Percentiles rank a stretch among this genome's conserved stretches.
Evolutionary conservation across 352 stramenopile genomes (phyloP).

Genomic region (Globisporangium cederbergense): DNA sequence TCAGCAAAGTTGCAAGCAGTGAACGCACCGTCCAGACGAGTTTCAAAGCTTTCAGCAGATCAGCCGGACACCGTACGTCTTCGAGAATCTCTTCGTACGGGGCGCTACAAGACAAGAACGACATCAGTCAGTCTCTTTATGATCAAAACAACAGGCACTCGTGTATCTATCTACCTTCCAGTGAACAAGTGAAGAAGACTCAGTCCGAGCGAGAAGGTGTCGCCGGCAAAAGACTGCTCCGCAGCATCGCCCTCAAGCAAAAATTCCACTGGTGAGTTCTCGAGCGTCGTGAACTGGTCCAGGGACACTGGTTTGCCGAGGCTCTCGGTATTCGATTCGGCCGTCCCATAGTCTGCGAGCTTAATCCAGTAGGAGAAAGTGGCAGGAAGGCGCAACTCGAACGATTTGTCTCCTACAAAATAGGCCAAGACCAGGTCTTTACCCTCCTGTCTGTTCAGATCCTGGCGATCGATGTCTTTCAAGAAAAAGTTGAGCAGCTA

Average conservation of each 20-base stretch:
- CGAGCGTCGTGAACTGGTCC: conserved; percentile 96
- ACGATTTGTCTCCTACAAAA: conserved; percentile 44
- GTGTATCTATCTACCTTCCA: conserved; percentile 64
- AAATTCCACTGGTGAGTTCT: conserved; percentile 97
- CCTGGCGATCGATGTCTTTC: conserved; percentile 62
- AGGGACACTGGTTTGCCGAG: conserved; percentile 90
- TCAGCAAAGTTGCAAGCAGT: background rate
- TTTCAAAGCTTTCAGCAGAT: conserved; percentile 80
- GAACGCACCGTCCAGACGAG: conserved; percentile 84
- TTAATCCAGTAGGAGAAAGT: conserved; percentile 91
- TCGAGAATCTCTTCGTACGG: conserved; percentile 98
- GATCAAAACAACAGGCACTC: background rate
- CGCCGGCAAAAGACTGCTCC: conserved; percentile 88
- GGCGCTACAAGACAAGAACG: conserved; percentile 34
- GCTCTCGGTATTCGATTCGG: conserved; percentile 85
- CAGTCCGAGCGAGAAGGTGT: conserved; percentile 95
- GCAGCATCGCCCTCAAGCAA: conserved; percentile 91
- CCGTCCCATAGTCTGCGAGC: conserved; percentile 97
- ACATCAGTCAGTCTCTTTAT: conserved; percentile 5
- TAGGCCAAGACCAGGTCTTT: conserved; percentile 57
- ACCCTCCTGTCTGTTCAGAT: conserved; percentile 27
- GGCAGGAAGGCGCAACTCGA: conserved; percentile 54
- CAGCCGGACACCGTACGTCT: conserved; percentile 86
- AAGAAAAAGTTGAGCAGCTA: conserved; percentile 98
- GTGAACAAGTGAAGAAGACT: conserved; percentile 97